phyloP scores from a whole-genome alignment of 495 filamentous ascomycete genomes.

The Penicillium herquei region DNA sequence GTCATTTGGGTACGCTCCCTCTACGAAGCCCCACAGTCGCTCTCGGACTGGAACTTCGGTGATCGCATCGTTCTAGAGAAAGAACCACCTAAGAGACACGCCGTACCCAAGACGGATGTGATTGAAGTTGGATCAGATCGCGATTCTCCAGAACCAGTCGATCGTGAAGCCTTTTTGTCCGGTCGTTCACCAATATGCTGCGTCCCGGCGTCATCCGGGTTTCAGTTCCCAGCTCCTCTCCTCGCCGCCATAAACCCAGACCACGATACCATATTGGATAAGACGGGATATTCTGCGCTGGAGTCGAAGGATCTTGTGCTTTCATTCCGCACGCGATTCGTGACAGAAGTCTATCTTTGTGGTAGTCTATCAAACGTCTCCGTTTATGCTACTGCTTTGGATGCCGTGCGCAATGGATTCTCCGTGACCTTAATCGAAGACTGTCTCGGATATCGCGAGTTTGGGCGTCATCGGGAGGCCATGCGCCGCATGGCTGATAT shows the following conservation, averaged over 20 bases:
- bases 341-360: conserved; percentile 91
- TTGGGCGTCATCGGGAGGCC: conserved; percentile 70
- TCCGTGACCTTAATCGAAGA: conserved; percentile 83
- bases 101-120: conserved; percentile 13
- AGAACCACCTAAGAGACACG: conserved; percentile 14
- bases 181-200: conserved; percentile 54
- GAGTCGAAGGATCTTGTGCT: conserved; percentile 68
- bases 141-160: conserved; percentile 31
- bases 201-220: conserved; percentile 58
- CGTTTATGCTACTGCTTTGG: conserved; percentile 88
- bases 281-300: conserved; percentile 88
- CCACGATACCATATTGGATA: conserved; percentile 69
- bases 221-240: conserved; percentile 63
- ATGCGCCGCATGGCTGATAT: conserved; percentile 73
- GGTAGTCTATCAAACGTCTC: conserved; percentile 87
- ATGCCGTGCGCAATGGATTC: conserved; percentile 84
- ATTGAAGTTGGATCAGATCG: conserved; percentile 23
- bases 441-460: conserved; percentile 80
- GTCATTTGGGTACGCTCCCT: conserved; percentile 86
- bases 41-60: conserved; percentile 45
- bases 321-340: conserved; percentile 68
- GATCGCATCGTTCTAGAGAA: conserved; percentile 38
- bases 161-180: conserved; percentile 65
- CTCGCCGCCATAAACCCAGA: conserved; percentile 52
- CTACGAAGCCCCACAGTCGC: conserved; percentile 59